phyloP scores from a whole-genome alignment of 148 eudicot genomes.

The Heliosperma pusillum region DNA sequence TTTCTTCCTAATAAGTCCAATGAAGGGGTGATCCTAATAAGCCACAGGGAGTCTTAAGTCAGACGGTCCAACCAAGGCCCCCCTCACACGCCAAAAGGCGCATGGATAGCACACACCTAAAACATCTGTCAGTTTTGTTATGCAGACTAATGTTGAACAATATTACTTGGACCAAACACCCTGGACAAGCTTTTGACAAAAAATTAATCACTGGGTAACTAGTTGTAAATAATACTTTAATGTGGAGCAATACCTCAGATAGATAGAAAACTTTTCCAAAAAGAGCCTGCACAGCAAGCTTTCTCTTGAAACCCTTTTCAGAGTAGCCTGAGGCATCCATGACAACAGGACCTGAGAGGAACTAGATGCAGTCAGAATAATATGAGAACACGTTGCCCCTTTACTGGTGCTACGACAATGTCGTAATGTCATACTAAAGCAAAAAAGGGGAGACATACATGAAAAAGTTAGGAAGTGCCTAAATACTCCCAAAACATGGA shows the following conservation, averaged over 20 bases:
- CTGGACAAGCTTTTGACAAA: conserved; percentile 3
- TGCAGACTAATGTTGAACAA: background rate
- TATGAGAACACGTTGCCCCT: background rate
- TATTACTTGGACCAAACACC: background rate
- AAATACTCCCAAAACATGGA: no score
- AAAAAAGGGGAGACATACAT: background rate
- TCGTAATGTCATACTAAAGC: background rate
- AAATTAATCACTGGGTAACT: background rate
- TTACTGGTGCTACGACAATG: background rate
- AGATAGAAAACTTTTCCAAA: conserved; percentile 87
- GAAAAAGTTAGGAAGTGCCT: no score
- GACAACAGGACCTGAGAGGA: conserved; percentile 83
- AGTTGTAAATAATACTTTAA: background rate
- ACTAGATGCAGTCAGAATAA: conserved; percentile 23
- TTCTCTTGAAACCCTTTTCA: conserved; percentile 87
- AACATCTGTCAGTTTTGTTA: background rate
- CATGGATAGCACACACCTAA: background rate
- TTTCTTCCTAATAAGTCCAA: background rate
- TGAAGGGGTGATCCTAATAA: conserved; percentile 1
- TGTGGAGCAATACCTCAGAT: conserved; percentile 61
- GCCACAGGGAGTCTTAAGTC: conserved; percentile 2
- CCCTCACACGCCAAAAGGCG: background rate
- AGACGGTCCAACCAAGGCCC: background rate
- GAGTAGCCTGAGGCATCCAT: conserved; percentile 98
- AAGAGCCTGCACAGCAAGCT: conserved; percentile 91